phyloP scores from a whole-genome alignment of 805 yeast species.

The Tetrapisispora fleetii region DNA sequence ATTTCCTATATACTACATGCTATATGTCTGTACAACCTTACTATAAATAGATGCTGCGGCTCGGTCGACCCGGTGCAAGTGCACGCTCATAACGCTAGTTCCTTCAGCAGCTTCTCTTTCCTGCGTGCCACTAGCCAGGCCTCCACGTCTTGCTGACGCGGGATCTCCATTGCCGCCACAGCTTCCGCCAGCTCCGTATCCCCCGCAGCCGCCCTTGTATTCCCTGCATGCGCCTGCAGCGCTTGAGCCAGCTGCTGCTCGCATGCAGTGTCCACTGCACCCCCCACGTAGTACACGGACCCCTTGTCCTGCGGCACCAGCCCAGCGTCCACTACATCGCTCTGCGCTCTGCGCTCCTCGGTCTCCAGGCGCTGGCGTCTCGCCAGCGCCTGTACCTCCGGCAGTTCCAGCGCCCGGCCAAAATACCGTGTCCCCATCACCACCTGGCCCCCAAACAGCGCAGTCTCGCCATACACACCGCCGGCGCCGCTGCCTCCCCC shows the following conservation, averaged over 20 bases:
- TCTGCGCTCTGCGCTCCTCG: slow-evolving; percentile 7
- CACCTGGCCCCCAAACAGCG: slow-evolving; percentile 14
- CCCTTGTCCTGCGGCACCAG: slow-evolving; percentile 5
- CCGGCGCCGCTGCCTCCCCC: slow-evolving; percentile 6
- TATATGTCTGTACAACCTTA: too few relatives aligned
- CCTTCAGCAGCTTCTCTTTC: slow-evolving; percentile 34
- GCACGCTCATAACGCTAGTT: slow-evolving; percentile 10
- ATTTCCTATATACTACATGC: neutral
- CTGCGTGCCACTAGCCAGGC: slow-evolving; percentile 37
- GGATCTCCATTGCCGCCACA: slow-evolving; percentile 8
- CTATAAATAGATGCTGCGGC: too few relatives aligned
- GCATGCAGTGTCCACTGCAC: neutral
- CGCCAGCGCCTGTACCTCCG: slow-evolving; percentile 51
- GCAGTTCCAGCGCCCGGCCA: slow-evolving; percentile 75
- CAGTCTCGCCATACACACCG: neutral
- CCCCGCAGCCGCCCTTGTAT: neutral
- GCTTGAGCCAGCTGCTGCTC: neutral
- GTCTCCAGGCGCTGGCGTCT: slow-evolving; percentile 19
- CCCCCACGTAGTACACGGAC: neutral
- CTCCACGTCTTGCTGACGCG: slow-evolving; percentile 35
- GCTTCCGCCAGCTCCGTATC: neutral
- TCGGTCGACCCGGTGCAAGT: too few relatives aligned
- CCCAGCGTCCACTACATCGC: neutral
- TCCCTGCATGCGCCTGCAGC: neutral
- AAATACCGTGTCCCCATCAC: slow-evolving; percentile 59